Base-by-base conservation (phyloP, 2,329 filamentous ascomycete species). In the Achaetomium macrosporum region DNA sequence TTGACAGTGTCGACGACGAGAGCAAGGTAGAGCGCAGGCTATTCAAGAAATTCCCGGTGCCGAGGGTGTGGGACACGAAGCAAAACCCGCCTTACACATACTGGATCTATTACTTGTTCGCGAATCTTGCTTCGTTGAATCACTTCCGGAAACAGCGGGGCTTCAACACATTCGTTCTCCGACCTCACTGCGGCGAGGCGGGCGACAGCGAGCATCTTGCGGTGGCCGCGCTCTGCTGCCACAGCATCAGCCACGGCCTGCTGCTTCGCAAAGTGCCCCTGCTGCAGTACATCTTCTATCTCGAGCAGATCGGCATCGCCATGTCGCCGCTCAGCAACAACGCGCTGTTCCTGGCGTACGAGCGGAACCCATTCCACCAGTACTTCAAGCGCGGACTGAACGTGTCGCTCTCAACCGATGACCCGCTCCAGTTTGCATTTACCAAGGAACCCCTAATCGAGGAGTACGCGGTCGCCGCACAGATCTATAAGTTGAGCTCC, bases 251-350 rank as follows among this genome's bases (percentile, higher is more conserved):
- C 64, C 93, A 99, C 66, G 93, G 93, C 17, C 80, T 99, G 50
- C 74, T 96, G 50, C 79, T 99, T 37, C 86, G 93, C 57, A 99
- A 99, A 68, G 91, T 97, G 2, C 93, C 93, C 2, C 73, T 99
- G 55, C 73, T 99, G 51, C 93, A 99, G 69, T 99, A 99, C 69
- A 83, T 97, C 47, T 99, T 96, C 73, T 99, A 99, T 64, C 82
- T 99, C 17, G 91, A 99, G 66, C 92, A 97, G 66, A 96, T 99
- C 57, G 93, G 93, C 53, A 93, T 99, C 58, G 93, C 93, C 56
- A 99, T 99, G 93, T 97, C 92, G n/a, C 93, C 93, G 2, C 78
- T 99, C 42, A 96, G 90, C 69, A 99, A 99, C 74, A 99, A 99
- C 63, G 93, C 93, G 0, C 73, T 99, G 31, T 99, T 99, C 73